Conservation (phyloP, 78 protist genomes). For the Guillardia theta region DNA sequence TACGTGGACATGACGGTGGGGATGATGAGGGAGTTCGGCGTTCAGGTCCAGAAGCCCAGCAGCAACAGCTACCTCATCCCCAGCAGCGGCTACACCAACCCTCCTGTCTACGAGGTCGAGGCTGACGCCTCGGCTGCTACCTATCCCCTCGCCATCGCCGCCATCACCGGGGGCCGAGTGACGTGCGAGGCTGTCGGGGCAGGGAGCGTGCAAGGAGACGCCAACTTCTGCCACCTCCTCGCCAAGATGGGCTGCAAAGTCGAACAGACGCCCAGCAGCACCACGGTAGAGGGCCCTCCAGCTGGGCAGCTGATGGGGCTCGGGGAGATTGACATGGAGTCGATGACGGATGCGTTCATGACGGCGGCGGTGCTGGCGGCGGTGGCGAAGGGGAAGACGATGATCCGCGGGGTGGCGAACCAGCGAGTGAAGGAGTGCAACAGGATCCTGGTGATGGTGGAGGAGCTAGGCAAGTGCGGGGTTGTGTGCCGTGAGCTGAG, state of each 20-base stretch:
- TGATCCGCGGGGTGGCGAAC: slow-evolving; percentile 77
- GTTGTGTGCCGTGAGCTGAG: slow-evolving; percentile 49
- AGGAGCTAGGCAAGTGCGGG: slow-evolving; percentile 45
- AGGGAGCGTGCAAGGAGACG: slow-evolving; percentile 67
- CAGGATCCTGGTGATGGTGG: slow-evolving; percentile 48
- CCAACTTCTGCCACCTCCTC: slow-evolving; percentile 57
- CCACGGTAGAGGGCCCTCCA: slow-evolving; percentile 44
- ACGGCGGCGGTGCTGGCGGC: slow-evolving; percentile 69
- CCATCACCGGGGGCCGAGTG: slow-evolving; percentile 64
- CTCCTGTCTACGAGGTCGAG: slow-evolving; percentile 49
- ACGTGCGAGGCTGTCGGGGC: slow-evolving; percentile 34
- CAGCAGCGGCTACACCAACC: background rate
- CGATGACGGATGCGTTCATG: slow-evolving; percentile 37
- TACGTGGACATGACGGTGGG: slow-evolving; percentile 79
- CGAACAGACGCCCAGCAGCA: slow-evolving; percentile 13
- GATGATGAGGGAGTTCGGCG: slow-evolving; percentile 54
- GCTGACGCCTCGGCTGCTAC: slow-evolving; percentile 74
- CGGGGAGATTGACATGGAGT: slow-evolving; percentile 35
- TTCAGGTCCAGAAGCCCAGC: background rate
- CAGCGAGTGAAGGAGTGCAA: slow-evolving; percentile 83
- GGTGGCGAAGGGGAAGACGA: slow-evolving; percentile 60
- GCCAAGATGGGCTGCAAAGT: slow-evolving; percentile 75
- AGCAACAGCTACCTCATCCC: slow-evolving; percentile 37
- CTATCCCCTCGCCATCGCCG: slow-evolving; percentile 81
- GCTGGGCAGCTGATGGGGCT: slow-evolving; percentile 56